Evolutionary conservation across 371 early-diverging fungal species (phyloP).

Genomic region (Mortierella sp.): DNA sequence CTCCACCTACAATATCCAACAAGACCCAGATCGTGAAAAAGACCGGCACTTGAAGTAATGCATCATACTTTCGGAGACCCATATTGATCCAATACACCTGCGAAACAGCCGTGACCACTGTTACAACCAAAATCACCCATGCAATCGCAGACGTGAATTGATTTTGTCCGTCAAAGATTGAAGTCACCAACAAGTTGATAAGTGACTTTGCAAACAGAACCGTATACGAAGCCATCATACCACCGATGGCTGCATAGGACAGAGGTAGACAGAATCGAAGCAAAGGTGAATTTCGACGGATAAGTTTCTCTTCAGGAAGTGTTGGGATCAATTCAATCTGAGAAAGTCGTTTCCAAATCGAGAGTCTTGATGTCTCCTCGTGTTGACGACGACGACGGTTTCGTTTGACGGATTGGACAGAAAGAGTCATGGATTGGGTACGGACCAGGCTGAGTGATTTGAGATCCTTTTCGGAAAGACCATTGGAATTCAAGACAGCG

Average conservation of each 20-base stretch:
- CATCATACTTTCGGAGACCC: slow-evolving; percentile 87
- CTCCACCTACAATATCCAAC: slow-evolving; percentile 80
- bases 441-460: background rate
- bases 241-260: slow-evolving; percentile 75
- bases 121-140: slow-evolving; percentile 78
- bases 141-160: slow-evolving; percentile 74
- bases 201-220: slow-evolving; percentile 87
- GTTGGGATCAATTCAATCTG: slow-evolving; percentile 37
- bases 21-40: slow-evolving; percentile 88
- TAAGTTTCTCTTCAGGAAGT: slow-evolving; percentile 46
- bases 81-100: slow-evolving; percentile 89
- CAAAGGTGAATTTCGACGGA: slow-evolving; percentile 43
- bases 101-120: slow-evolving; percentile 77
- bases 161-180: slow-evolving; percentile 76
- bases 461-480: no score
- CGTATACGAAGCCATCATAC: slow-evolving; percentile 86
- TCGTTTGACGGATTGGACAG: slow-evolving; percentile 16
- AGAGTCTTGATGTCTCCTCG: slow-evolving; percentile 6
- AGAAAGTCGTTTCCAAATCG: slow-evolving; percentile 28
- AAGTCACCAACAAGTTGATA: slow-evolving; percentile 77
- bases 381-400: slow-evolving; percentile 12
- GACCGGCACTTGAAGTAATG: slow-evolving; percentile 85
- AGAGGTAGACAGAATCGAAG: slow-evolving; percentile 66
- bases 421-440: slow-evolving; percentile 13
- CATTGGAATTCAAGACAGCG: no score